Evolutionary conservation across 768 basidiomycete species (phyloP).

Genomic region (Xerocomellus dryophilus): DNA sequence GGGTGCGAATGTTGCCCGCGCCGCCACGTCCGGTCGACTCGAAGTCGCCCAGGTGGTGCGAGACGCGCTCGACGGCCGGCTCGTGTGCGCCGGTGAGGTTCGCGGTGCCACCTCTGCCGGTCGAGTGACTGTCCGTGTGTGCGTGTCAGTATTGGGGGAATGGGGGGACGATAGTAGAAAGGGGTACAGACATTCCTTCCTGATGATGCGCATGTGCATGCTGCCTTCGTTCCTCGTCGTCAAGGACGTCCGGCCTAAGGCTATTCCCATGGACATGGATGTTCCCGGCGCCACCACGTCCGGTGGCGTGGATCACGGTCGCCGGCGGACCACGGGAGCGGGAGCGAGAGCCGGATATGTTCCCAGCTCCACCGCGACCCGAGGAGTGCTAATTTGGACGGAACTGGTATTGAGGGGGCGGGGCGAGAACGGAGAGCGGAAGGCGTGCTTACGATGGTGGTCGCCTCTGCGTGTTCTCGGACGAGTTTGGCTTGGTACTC

Average conservation of each 20-base stretch:
- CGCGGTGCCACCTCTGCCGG: constrained; percentile 65
- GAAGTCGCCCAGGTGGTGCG: constrained; percentile 25
- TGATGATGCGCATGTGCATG: constrained; percentile 24
- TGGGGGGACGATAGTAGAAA: too few relatives aligned
- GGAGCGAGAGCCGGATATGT: constrained; percentile 53
- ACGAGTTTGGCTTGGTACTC: constrained; percentile 24
- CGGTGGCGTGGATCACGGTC: constrained; percentile 44
- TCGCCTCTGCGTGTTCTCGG: constrained; percentile 29
- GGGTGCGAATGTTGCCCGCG: constrained; percentile 54
- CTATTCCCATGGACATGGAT: constrained; percentile 41
- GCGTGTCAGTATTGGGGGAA: neutral
- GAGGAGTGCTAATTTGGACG: constrained; percentile 45
- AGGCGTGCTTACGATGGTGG: constrained; percentile 34
- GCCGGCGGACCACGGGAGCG: constrained; percentile 41
- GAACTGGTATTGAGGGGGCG: neutral
- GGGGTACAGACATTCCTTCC: constrained; percentile 42
- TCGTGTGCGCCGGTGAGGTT: constrained; percentile 46
- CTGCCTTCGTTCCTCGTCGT: constrained; percentile 36
- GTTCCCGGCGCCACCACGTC: constrained; percentile 66
- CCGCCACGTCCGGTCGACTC: constrained; percentile 59
- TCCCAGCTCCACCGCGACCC: constrained; percentile 66
- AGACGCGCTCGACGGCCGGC: constrained; percentile 38
- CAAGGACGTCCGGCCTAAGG: constrained; percentile 22
- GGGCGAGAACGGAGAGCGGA: neutral
- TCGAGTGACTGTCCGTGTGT: constrained; percentile 51